Evolutionary conservation across 352 stramenopile genomes (phyloP), one percentile per base, ranked within the genome.

Genomic region (Globisporangium alternatum): DNA sequence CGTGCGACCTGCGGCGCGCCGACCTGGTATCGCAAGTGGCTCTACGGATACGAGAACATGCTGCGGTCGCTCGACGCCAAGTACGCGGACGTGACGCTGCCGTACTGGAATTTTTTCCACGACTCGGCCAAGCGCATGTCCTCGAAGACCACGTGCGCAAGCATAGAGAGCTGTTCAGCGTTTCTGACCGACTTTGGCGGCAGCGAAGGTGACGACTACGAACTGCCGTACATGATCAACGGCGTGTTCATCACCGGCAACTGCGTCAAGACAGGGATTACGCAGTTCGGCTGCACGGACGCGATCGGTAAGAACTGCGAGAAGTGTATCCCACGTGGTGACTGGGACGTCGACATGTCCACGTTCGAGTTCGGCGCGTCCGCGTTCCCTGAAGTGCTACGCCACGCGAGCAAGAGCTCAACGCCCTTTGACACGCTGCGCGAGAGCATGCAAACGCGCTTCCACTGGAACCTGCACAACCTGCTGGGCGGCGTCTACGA

Each of bases 1-100:
- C 76, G 73, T 10, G 66, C 62, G 35, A 86, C 74, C 2, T 89
- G 82, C 25, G 77, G 81, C 21, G 77, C 78, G 9, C 69, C 77
- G 0, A 76, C 76, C 13, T 91, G 82, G 82, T 81, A 91, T 62
- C 82, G 82, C 53, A 88, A 86, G 64, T 91, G 75, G 43, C 59
- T 91, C 41, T 65, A 86, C 25, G 82, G 71, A 3, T 91, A 89
- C 55, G 82, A 89, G 65, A 89, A 73, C 67, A 91, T 91, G 82
- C 66, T 91, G 47, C 80, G 78, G 10, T 77, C 70, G 37, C 67
- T 86, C 48, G 76, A 78, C 55, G 12, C 62, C 3, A 64, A 61
- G 6, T 90, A 76, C 52, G 70, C 62, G 10, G 65, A 79, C 49
- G 44, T 91, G 54, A 89, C 82, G 19, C 62, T 91, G 39, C 80